Base-by-base conservation (phyloP, 352 stramenopile genomes). In the Globisporangium spinosum region DNA sequence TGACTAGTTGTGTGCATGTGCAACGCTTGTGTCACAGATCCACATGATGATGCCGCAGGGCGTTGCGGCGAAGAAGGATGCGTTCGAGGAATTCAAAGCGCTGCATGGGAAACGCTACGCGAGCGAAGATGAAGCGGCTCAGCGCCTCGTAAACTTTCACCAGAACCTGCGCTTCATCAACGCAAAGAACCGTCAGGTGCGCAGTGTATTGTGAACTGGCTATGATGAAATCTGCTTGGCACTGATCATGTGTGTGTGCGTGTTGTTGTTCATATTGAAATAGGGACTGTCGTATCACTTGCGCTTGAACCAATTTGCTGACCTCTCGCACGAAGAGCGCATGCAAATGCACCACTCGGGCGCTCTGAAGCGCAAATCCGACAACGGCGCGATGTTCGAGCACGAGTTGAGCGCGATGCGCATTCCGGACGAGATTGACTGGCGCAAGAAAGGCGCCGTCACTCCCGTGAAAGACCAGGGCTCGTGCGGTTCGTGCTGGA, bases 401-500 rank as follows among this genome's bases (percentile, higher is more conserved):
- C 83, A 94, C 69, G 29, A 74, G 5, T 27, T 79, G 22, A 76
- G 72, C 6, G 82, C 76, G 25, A 63, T 82, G 17, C 54, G 68
- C 3, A 65, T 87, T 0, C 79, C 87, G 0, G 80, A 83, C n/a
- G 87, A 92, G 59, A 83, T 92, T 54, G 90, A 98, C 60, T 98
- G 92, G 92, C 84, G 88, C 20, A 77, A 71, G 63, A 91, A 94
- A 56, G 89, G 89, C 25, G 90, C 89, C 1, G 90, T 98, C 38
- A 97, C 88, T 3, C 85, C 86, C 2, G 89, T 97, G 61, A 98
- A 98, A 58, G 89, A 97, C 69, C 93, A 98, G 76, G 91, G 90
- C 40, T 83, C 83, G 57, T 98, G 93, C 49, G 93, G 93, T 20
- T 97, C 89, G 38, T 98, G 93, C 83, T 98, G 93, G 93, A 95